Evolutionary conservation across 768 basidiomycete species (phyloP).

Genomic region (Kwoniella bestiolae): DNA sequence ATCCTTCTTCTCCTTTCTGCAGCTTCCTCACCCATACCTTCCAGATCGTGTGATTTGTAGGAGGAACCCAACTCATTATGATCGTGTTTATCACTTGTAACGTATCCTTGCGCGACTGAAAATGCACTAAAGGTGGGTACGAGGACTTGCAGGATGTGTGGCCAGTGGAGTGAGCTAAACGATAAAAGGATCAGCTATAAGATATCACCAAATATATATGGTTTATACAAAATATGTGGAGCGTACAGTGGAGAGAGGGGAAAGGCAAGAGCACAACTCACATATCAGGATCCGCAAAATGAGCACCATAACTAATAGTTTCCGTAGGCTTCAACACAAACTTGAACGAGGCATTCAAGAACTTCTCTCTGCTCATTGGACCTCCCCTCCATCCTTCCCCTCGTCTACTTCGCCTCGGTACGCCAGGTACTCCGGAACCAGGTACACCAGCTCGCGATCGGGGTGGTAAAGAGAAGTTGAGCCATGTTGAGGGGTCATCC

Average conservation of each 20-base stretch:
- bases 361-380: constrained; percentile 90
- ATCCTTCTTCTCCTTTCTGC: constrained; percentile 57
- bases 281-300: constrained; percentile 98
- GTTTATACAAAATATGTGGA: too few species aligned
- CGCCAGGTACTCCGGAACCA: constrained; percentile 37
- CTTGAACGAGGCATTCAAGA: constrained; percentile 93
- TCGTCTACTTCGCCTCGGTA: constrained; percentile 77
- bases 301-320: constrained; percentile 82
- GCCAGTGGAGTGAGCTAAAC: constrained; percentile 88
- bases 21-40: constrained; percentile 43
- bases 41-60: constrained; percentile 40
- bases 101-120: constrained; percentile 63
- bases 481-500: constrained; percentile 56
- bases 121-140: constrained; percentile 81
- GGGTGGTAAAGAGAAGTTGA: constrained; percentile 92
- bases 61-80: constrained; percentile 26
- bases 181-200: too few species aligned
- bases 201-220: too few species aligned
- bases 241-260: too few species aligned
- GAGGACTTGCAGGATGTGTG: constrained; percentile 91
- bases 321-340: constrained; percentile 85
- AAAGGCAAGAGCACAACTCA: constrained; percentile 57
- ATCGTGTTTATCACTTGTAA: constrained; percentile 32
- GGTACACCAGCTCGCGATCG: constrained; percentile 62
- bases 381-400: constrained; percentile 63